Percentiles rank a stretch among this genome's conserved stretches.
These are phyloP conservation scores for Diutina sp. DNA, from an alignment of 1,139 yeast species.

Conservation along the genomic window DNA sequence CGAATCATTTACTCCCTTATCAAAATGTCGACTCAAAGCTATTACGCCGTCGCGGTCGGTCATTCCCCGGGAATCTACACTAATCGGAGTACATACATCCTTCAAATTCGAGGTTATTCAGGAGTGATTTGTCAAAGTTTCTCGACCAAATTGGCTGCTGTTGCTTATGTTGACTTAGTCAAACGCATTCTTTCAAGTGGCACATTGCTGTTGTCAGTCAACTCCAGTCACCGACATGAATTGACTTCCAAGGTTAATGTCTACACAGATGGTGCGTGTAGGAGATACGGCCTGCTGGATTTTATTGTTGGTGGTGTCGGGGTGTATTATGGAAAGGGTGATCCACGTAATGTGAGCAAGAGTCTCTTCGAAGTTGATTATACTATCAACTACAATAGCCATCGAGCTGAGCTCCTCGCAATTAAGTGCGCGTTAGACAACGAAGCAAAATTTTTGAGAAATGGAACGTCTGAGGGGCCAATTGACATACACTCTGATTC, in stretches of 20 bases:
- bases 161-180: slow-evolving; percentile 3
- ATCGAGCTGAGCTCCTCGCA: background rate
- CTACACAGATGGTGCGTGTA: background rate
- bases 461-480: background rate
- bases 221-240: too few species aligned
- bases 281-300: background rate
- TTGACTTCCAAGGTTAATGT: background rate
- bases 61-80: slow-evolving; percentile 36
- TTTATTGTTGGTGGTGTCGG: background rate
- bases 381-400: background rate
- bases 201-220: too few species aligned
- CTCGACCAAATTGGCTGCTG: slow-evolving; percentile 29
- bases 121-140: slow-evolving; percentile 50
- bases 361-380: background rate
- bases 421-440: background rate
- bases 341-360: background rate
- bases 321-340: background rate
- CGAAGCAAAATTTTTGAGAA: too few species aligned
- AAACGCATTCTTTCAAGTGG: too few species aligned
- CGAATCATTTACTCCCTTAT: too few species aligned
- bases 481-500: background rate
- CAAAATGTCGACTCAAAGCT: too few species aligned
- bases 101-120: slow-evolving; percentile 34
- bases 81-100: slow-evolving; percentile 37
- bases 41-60: slow-evolving; percentile 54